Conservation (phyloP, 345 rosid species). For the Barbarea vulgaris region DNA sequence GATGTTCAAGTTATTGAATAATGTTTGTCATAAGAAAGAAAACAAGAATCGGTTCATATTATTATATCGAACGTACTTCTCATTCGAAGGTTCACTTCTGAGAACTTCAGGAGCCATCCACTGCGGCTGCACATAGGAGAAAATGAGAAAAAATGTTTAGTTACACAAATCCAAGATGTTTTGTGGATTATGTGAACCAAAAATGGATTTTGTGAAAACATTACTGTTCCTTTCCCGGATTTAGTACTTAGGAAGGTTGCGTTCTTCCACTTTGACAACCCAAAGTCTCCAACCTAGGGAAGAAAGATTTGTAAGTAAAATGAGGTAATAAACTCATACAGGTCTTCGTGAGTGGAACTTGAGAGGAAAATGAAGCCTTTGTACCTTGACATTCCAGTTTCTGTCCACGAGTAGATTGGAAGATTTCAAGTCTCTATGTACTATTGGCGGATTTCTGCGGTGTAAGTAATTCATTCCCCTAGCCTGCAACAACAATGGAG, state of each 20-base stretch:
- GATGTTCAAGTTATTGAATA: not conserved
- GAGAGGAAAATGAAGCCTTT: not conserved
- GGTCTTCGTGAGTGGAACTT: not conserved
- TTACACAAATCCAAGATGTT: not conserved
- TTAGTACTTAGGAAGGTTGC: slow-evolving; percentile 71
- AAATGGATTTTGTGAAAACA: slow-evolving; percentile 4
- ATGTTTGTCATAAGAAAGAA: not conserved
- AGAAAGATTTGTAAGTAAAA: not conserved
- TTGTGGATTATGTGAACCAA: not conserved
- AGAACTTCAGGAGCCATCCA: slow-evolving; percentile 99
- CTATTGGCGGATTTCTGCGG: slow-evolving; percentile 81
- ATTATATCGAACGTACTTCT: slow-evolving; percentile 52
- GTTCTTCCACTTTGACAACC: slow-evolving; percentile 82
- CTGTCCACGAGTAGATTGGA: slow-evolving; percentile 88
- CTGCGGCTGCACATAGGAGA: slow-evolving; percentile 65
- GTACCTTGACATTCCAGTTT: slow-evolving; percentile 93
- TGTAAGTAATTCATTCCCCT: slow-evolving; percentile 95
- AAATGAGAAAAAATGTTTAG: not conserved
- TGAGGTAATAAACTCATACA: not conserved
- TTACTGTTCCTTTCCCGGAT: slow-evolving; percentile 91
- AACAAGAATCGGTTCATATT: not conserved
- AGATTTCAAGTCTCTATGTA: slow-evolving; percentile 88
- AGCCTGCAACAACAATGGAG: slow-evolving; percentile 55
- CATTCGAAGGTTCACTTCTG: slow-evolving; percentile 83
- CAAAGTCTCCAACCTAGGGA: slow-evolving; percentile 88